Conservation (phyloP, 345 rosid genomes). For the Salix viminalis region DNA sequence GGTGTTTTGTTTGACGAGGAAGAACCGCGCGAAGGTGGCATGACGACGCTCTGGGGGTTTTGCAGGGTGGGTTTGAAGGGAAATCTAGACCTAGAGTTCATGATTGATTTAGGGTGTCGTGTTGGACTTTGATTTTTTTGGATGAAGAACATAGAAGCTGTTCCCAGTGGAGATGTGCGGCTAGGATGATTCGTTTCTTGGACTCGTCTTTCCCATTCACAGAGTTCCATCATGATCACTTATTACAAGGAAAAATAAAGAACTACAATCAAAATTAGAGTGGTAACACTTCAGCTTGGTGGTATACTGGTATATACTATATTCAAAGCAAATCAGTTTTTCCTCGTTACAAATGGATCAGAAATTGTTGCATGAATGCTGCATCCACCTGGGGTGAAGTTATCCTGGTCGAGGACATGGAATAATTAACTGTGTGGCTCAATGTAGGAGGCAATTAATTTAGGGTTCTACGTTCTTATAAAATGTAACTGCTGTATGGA, state of each 20-base stretch:
- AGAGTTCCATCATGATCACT: not conserved
- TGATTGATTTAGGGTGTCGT: slow-evolving; percentile 14
- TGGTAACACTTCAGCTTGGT: not conserved
- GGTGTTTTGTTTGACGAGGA: not conserved
- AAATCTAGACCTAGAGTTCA: not conserved
- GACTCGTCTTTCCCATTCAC: not conserved
- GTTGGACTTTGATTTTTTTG: slow-evolving; percentile 9
- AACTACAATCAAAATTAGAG: not conserved
- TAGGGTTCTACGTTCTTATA: not conserved
- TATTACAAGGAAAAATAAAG: not conserved
- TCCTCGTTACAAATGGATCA: not conserved
- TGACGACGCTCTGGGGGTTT: not conserved
- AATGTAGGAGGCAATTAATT: not conserved
- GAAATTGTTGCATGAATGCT: not conserved
- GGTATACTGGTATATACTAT: too few species aligned
- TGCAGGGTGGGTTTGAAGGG: not conserved
- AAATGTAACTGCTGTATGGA: not conserved
- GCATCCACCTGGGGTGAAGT: not conserved
- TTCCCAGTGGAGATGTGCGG: not conserved
- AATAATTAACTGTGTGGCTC: not conserved
- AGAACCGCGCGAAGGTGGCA: not conserved
- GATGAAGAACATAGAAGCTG: not conserved
- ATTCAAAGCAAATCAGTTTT: not conserved
- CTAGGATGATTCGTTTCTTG: not conserved
- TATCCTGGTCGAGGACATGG: not conserved